Conservation (phyloP, 768 basidiomycete species). For the Cyclocybe cylindracea region DNA sequence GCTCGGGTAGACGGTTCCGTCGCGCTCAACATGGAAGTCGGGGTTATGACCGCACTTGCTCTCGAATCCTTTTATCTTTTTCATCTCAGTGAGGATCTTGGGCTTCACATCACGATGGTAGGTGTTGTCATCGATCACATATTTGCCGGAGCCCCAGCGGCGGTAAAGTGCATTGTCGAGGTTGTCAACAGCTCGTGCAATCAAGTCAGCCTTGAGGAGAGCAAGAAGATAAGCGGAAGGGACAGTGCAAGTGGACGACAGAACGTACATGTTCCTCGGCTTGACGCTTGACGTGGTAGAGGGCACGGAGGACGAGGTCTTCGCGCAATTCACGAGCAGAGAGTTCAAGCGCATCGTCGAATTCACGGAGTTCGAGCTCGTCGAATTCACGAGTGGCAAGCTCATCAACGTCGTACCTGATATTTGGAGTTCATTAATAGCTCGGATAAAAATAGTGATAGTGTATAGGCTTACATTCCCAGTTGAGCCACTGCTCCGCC, state of each 20-base stretch:
- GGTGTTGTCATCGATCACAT: constrained; percentile 3
- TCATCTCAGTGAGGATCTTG: not conserved
- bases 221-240: not conserved
- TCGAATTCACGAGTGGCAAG: not conserved
- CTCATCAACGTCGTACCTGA: too few species aligned
- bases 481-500: not conserved
- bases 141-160: constrained; percentile 3
- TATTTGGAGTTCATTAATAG: not conserved
- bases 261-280: too few species aligned
- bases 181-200: too few species aligned
- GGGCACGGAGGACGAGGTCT: not conserved
- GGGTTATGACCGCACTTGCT: constrained; percentile 4
- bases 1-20: constrained; percentile 3
- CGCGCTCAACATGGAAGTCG: constrained; percentile 2
- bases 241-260: not conserved
- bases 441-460: not conserved
- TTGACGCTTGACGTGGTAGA: too few species aligned
- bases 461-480: not conserved
- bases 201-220: not conserved
- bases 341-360: not conserved
- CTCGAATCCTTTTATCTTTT: not conserved
- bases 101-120: constrained; percentile 9
- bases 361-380: not conserved
- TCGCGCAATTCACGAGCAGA: not conserved
- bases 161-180: not conserved